These are phyloP conservation scores for Coemansia sp. DNA, from an alignment of 192 early-diverging fungal species.

Conservation along the genomic window DNA sequence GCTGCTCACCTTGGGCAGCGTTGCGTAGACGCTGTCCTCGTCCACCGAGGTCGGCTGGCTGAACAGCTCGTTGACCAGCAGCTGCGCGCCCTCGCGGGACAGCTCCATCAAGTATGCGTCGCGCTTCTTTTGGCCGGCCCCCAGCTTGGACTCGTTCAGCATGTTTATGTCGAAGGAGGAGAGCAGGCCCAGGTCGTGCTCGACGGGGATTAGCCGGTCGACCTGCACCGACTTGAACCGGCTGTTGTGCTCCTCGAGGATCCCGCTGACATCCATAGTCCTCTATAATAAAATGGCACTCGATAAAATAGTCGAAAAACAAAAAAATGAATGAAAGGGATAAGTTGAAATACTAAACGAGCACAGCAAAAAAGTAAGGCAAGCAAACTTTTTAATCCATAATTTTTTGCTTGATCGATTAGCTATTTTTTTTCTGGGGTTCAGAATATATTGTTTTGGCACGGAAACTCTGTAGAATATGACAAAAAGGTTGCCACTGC, in stretches of 20 bases:
- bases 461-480: too few relatives aligned
- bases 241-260: conserved; percentile 66
- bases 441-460: too few relatives aligned
- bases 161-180: conserved; percentile 80
- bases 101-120: conserved; percentile 65
- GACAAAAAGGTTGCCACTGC: too few relatives aligned
- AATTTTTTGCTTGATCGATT: conserved; percentile 1
- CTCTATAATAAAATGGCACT: not conserved
- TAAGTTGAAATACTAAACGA: too few relatives aligned
- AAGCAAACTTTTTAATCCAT: too few relatives aligned
- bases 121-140: conserved; percentile 17
- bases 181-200: conserved; percentile 86
- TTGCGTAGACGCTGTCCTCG: conserved; percentile 75
- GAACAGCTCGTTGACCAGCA: conserved; percentile 88
- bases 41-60: conserved; percentile 65
- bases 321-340: not conserved
- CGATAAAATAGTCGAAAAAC: conserved; percentile 12
- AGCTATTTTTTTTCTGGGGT: not conserved
- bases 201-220: conserved; percentile 77
- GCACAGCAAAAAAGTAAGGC: too few relatives aligned
- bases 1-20: conserved; percentile 67
- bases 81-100: conserved; percentile 79
- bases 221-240: conserved; percentile 76
- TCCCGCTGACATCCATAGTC: conserved; percentile 65
- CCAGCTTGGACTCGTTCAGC: conserved; percentile 58